phyloP scores from a whole-genome alignment of 2,329 filamentous ascomycete species.

The Fusarium proliferatum region DNA sequence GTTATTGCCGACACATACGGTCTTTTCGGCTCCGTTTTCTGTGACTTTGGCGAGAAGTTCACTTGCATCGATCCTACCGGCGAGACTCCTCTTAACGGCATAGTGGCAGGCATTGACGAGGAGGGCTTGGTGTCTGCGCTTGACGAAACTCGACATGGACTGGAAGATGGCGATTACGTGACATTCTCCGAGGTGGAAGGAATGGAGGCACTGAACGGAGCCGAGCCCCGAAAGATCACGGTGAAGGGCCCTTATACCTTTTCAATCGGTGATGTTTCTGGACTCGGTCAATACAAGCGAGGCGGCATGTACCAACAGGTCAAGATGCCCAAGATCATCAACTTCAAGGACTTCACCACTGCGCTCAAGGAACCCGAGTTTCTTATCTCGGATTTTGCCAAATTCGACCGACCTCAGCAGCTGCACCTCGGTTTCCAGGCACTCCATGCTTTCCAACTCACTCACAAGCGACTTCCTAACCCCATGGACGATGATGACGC shows the following conservation, averaged over 20 bases:
- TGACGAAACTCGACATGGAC: slow-evolving; percentile 92
- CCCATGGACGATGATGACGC: slow-evolving; percentile 90
- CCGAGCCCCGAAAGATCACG: slow-evolving; percentile 87
- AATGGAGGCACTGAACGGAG: slow-evolving; percentile 87
- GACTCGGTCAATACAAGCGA: slow-evolving; percentile 85
- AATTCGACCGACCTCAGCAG: slow-evolving; percentile 94
- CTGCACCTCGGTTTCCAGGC: slow-evolving; percentile 94
- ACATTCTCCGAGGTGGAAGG: slow-evolving; percentile 94
- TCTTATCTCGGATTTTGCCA: slow-evolving; percentile 94
- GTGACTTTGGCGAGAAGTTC: slow-evolving; percentile 96
- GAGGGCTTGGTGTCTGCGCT: slow-evolving; percentile 91
- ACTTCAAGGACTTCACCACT: slow-evolving; percentile 84
- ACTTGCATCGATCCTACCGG: slow-evolving; percentile 90
- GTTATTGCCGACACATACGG: slow-evolving; percentile 91
- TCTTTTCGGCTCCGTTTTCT: slow-evolving; percentile 95
- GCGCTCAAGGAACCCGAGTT: slow-evolving; percentile 90
- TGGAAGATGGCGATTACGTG: slow-evolving; percentile 96
- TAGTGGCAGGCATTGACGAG: slow-evolving; percentile 89
- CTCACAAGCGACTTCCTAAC: slow-evolving; percentile 79
- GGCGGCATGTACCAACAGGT: slow-evolving; percentile 95
- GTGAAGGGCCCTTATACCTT: slow-evolving; percentile 98
- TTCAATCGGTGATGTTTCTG: slow-evolving; percentile 92
- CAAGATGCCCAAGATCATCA: slow-evolving; percentile 95
- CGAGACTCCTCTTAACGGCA: slow-evolving; percentile 87
- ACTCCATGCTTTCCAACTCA: slow-evolving; percentile 84